phyloP scores from a whole-genome alignment of 2,329 filamentous ascomycete genomes.

The Thielaviopsis punctulata region DNA sequence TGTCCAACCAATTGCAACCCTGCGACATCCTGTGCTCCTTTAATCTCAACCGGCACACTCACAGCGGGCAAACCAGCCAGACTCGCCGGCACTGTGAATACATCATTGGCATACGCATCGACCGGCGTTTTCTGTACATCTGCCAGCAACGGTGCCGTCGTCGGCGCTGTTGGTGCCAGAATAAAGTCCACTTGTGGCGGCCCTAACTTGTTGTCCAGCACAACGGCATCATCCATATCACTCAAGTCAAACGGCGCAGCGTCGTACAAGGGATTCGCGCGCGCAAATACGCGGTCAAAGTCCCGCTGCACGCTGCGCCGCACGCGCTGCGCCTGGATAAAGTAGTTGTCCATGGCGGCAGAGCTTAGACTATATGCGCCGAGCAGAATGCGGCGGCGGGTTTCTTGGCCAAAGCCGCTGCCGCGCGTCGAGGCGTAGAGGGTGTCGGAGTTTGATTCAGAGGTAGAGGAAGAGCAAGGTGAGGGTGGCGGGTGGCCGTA shows the following conservation, averaged over 20 bases:
- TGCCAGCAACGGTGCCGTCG: constrained; percentile 47
- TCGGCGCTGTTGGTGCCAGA: constrained; percentile 73
- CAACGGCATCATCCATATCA: constrained; percentile 37
- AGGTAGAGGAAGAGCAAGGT: constrained; percentile 17
- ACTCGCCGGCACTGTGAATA: constrained; percentile 90
- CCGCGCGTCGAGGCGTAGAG: constrained; percentile 65
- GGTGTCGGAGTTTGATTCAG: constrained; percentile 36
- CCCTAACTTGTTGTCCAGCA: constrained; percentile 37
- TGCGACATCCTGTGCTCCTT: constrained; percentile 17
- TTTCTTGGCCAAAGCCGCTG: constrained; percentile 64
- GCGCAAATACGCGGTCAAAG: constrained; percentile 62
- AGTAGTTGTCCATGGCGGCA: constrained; percentile 87
- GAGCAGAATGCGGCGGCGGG: constrained; percentile 70
- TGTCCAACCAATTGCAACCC: constrained; percentile 70
- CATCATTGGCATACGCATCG: constrained; percentile 81
- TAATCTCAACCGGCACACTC: constrained; percentile 45
- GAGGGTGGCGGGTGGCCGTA: no score
- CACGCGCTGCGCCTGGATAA: constrained; percentile 80
- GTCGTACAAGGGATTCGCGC: constrained; percentile 49
- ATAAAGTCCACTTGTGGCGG: constrained; percentile 64
- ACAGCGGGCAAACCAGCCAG: constrained; percentile 79
- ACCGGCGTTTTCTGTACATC: constrained; percentile 40
- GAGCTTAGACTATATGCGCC: constrained; percentile 84
- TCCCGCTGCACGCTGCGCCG: constrained; percentile 70
- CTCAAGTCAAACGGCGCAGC: constrained; percentile 37